These are phyloP conservation scores for Sporothrix luriei DNA, from an alignment of 2,329 filamentous ascomycete genomes.

Conservation along the genomic window DNA sequence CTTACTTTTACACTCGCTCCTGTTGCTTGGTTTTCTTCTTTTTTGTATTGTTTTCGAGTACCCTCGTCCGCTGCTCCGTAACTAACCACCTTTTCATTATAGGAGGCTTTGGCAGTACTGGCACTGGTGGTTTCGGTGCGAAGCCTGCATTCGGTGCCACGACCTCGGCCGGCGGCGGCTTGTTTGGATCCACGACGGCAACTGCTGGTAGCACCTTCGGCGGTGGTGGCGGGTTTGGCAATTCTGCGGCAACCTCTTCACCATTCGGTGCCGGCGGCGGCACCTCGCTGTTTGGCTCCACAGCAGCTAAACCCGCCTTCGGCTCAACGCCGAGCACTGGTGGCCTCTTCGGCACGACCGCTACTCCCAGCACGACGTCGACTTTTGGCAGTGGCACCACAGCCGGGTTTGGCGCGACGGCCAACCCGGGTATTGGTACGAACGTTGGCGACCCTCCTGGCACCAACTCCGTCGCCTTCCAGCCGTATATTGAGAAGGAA, in stretches of 20 bases:
- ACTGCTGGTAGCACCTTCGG: conserved; percentile 46
- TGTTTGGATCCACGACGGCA: conserved; percentile 51
- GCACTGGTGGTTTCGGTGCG: conserved; percentile 40
- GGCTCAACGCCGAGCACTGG: conserved; percentile 41
- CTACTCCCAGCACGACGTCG: conserved; percentile 42
- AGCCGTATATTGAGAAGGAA: conserved; percentile 74
- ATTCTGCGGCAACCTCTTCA: conserved; percentile 40
- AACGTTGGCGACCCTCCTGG: conserved; percentile 64
- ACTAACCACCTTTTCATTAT: conserved; percentile 26
- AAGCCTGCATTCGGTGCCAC: conserved; percentile 60
- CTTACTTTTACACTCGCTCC: conserved; percentile 13
- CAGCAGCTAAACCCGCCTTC: conserved; percentile 50
- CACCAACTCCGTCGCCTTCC: conserved; percentile 70
- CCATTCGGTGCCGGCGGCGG: conserved; percentile 51
- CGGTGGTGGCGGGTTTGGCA: conserved; percentile 49
- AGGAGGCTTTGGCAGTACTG: conserved; percentile 40
- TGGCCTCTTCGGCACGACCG: conserved; percentile 52
- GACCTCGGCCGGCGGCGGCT: conserved; percentile 47
- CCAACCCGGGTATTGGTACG: conserved; percentile 56
- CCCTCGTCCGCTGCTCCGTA: neutral
- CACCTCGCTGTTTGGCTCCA: conserved; percentile 53
- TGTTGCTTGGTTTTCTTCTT: neutral
- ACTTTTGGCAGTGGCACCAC: conserved; percentile 46
- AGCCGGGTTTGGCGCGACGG: conserved; percentile 40
- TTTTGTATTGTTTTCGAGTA: neutral